These are phyloP conservation scores for Cinnamomum chago DNA, from an alignment of 164 flowering plant genomes.

Conservation along the genomic window DNA sequence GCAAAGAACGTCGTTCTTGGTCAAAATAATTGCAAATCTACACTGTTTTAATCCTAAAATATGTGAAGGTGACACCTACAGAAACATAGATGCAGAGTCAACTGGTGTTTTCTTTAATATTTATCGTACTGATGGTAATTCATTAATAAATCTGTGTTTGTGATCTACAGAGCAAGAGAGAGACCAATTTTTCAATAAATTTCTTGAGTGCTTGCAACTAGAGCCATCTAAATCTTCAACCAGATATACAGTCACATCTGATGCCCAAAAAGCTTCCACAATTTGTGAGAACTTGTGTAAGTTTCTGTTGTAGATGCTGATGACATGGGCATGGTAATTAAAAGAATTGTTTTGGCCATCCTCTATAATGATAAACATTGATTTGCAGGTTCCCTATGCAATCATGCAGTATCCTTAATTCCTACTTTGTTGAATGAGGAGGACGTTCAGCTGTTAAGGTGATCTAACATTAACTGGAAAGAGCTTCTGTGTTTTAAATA, in stretches of 20 bases:
- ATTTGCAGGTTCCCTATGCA: conserved; percentile 73
- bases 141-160: not conserved
- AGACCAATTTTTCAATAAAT: conserved; percentile 70
- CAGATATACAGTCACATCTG: conserved; percentile 29
- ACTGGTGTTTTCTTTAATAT: not conserved
- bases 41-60: conserved; percentile 88
- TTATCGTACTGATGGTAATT: not conserved
- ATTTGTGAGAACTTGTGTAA: conserved; percentile 70
- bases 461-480: conserved; percentile 1
- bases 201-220: conserved; percentile 51
- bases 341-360: not conserved
- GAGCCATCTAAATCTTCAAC: conserved; percentile 41
- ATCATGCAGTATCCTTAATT: conserved; percentile 78
- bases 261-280: conserved; percentile 39
- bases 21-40: conserved; percentile 94
- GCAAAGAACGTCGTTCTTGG: conserved; percentile 83
- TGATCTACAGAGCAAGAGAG: conserved; percentile 76
- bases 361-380: conserved; percentile 14
- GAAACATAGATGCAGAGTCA: not conserved
- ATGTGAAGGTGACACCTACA: conserved; percentile 61
- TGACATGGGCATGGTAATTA: not conserved
- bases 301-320: conserved; percentile 9
- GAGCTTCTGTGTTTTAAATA: not conserved
- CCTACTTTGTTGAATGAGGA: conserved; percentile 76
- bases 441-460: conserved; percentile 88